Conservation (phyloP, 139 green algal genomes). For the Prasinococcaceae sp. region DNA sequence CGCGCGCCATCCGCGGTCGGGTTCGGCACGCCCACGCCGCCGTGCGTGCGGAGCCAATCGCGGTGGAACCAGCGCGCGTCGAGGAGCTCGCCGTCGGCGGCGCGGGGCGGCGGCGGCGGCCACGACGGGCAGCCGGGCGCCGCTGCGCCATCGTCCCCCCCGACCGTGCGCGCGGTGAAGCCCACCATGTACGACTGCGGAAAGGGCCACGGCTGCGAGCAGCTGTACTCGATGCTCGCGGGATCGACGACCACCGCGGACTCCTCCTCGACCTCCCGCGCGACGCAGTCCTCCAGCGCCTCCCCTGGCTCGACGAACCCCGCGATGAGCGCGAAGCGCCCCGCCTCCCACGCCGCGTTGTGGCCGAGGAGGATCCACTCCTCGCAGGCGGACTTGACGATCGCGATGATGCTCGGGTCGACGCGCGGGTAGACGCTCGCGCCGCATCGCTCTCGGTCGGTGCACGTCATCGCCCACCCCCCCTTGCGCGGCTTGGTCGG, state of each 20-base stretch:
- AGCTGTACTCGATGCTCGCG: slow-evolving; percentile 30
- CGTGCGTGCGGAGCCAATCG: slow-evolving; percentile 16
- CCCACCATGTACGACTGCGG: slow-evolving; percentile 63
- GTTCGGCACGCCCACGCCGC: background rate
- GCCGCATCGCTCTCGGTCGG: background rate
- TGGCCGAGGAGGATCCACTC: slow-evolving; percentile 55
- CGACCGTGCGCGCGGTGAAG: background rate
- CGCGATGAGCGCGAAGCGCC: slow-evolving; percentile 32
- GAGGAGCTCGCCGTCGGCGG: slow-evolving; percentile 39
- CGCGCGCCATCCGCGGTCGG: background rate
- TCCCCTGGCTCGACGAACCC: slow-evolving; percentile 49
- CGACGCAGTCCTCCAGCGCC: slow-evolving; percentile 59
- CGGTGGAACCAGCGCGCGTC: slow-evolving; percentile 55
- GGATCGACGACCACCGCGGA: slow-evolving; percentile 20
- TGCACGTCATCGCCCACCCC: background rate
- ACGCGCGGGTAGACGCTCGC: slow-evolving; percentile 38
- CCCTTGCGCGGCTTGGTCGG: background rate
- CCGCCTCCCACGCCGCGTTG: slow-evolving; percentile 44
- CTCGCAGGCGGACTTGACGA: slow-evolving; percentile 31
- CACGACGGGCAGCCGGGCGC: background rate
- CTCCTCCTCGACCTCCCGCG: slow-evolving; percentile 60
- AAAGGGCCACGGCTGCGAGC: slow-evolving; percentile 76
- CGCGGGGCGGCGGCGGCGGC: slow-evolving; percentile 6
- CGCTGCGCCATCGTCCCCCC: background rate
- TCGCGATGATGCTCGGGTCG: slow-evolving; percentile 61